Conservation (phyloP, 2,329 filamentous ascomycete species). For the Trichoderma semiorbis region DNA sequence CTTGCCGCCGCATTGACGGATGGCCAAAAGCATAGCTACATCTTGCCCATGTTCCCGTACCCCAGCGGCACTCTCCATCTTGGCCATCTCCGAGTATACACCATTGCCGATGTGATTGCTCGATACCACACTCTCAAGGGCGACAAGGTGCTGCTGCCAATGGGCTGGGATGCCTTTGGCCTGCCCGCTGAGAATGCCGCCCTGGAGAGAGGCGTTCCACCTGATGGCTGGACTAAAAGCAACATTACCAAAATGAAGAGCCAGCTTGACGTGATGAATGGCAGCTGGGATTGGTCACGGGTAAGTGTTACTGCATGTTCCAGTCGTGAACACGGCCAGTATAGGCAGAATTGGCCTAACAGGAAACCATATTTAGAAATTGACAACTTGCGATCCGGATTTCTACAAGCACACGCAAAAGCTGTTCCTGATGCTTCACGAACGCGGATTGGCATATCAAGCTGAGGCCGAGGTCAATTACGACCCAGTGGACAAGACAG, state of each 20-base stretch:
- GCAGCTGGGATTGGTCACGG: conserved; percentile 76
- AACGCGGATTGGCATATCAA: conserved; percentile 76
- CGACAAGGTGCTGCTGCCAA: conserved; percentile 74
- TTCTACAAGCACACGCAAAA: conserved; percentile 90
- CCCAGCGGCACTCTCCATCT: conserved; percentile 84
- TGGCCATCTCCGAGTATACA: conserved; percentile 84
- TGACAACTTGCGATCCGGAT: conserved; percentile 76
- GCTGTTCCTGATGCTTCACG: conserved; percentile 74
- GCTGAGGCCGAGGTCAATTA: conserved; percentile 83
- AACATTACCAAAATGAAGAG: conserved; percentile 85
- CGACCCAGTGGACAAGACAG: conserved; percentile 84
- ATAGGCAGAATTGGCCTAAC: not conserved
- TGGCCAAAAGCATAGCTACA: conserved; percentile 52
- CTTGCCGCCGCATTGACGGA: conserved; percentile 15
- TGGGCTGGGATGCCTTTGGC: conserved; percentile 93
- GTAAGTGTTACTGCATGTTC: conserved; percentile 48
- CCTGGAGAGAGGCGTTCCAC: conserved; percentile 75
- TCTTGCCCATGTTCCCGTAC: conserved; percentile 91
- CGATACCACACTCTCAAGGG: conserved; percentile 74
- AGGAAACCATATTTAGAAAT: conserved; percentile 52
- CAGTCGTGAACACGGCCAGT: not conserved
- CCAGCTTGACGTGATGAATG: conserved; percentile 76
- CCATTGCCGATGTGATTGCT: conserved; percentile 81
- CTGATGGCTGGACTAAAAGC: conserved; percentile 71
- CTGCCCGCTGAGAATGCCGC: conserved; percentile 89